Evolutionary conservation across 306 rosid genomes (phyloP), one percentile per base, ranked within the genome.

Genomic region (Quercus engelmannii): DNA sequence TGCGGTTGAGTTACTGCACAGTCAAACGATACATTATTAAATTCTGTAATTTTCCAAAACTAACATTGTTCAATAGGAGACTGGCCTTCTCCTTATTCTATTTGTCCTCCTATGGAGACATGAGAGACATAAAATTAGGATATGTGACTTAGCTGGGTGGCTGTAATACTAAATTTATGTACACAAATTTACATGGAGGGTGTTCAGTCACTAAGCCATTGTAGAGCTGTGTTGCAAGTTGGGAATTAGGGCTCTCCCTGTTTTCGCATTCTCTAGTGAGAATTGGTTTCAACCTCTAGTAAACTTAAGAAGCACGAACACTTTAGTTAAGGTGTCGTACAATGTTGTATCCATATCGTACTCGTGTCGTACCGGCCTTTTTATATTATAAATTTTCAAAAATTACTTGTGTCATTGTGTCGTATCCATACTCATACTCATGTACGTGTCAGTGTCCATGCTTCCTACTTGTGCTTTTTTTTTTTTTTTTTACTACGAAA

Each of bases 1-100:
- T 82, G 99, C 90, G 49, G 74, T 90, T 56, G 97, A 95, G 87
- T 82, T 92, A 77, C 78, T 95, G 83, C 97, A 91, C 72, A 89
- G 88, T 78, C 92, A 90, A 77, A 9, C 38, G 1, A 2, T 4
- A 19, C 26, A 2, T 33, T 67, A 67, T 14, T 35, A 67, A 33
- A 31, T 2, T 31, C 8, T 3, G 23, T 18, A 65, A 17, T 28
- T 6, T 31, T 31, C 8, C 46, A 31, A 65, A 30, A 30, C 46
- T 62, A 58, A 58, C 6, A 43, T 33, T 33, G 17, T 21, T 21
- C 0, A 26, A 15, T 63, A 17, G 21, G 23, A 3, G 4, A 17
- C 43, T 38, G 43, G 2, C 5, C 33, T 20, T n/a, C 20, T 6
- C 2, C 18, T 38, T 38, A 0, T 38, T 2, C 46, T 38, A 6